Base-by-base conservation (phyloP, 2,329 filamentous ascomycete genomes). In the Gaeumannomyces tritici region DNA sequence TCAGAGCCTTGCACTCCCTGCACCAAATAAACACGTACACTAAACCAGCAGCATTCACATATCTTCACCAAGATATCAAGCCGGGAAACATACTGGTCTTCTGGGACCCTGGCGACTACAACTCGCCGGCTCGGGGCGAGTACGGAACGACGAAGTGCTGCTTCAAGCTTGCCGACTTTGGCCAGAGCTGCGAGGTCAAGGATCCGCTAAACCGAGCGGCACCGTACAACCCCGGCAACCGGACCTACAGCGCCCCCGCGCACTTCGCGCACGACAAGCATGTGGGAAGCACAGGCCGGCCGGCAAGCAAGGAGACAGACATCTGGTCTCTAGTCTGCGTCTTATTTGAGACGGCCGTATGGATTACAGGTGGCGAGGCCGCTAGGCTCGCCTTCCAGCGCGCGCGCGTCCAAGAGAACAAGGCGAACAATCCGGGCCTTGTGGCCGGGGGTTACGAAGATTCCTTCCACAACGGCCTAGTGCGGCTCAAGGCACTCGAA, bases 81-180 rank as follows among this genome's bases (percentile, higher is more conserved):
- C 60, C 60, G 28, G 15, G 13, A 3, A 61, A 61, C n/a, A 61
- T 61, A 29, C 33, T 61, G 5, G 60, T 61, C n/a, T 61, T 56
- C n/a, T 18, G 12, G 13, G 54, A 57, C 24, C 18, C 33, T 35
- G 33, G 11, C 33, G 5, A 12, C 12, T 35, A 15, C 33, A 13
- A 35, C 12, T 13, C 33, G 33, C 15, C 33, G 33, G 33, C 13
- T 35, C 11, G 12, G 12, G 33, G 33, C 33, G 33, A 35, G 33
- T 35, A 35, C 27, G 29, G 56, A 5, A 26, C 60, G 18, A 33
- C 11, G 15, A 57, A 15, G 11, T 31, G 4, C 29, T 9, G 15
- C 9, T 61, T 61, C 51, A 61, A 61, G 29, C 29, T 61, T n/a
- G 51, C 51, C 18, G 60, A 61, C 13, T 56, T 61, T 28, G 60